These are phyloP conservation scores for Inga oerstediana DNA, from an alignment of 306 rosid species.

Conservation along the genomic window DNA sequence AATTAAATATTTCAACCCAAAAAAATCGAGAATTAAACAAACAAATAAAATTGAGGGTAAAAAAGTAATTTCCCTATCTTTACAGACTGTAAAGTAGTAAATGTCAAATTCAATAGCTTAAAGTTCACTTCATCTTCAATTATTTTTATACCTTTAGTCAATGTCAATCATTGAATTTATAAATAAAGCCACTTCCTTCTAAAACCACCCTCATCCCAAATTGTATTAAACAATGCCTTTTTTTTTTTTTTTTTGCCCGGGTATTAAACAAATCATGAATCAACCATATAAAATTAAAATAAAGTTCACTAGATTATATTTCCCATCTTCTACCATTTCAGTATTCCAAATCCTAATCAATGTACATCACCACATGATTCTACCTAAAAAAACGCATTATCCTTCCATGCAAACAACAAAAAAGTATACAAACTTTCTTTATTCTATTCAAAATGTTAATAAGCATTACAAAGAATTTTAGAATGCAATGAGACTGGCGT, in stretches of 20 bases:
- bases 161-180: conserved; percentile 1
- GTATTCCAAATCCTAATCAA: not conserved
- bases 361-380: not conserved
- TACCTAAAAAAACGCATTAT: not conserved
- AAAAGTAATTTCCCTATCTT: not conserved
- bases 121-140: not conserved
- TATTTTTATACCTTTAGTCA: conserved; percentile 11
- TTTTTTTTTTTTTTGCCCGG: too few species aligned
- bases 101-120: not conserved
- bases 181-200: not conserved
- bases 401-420: not conserved
- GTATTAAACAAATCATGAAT: not conserved
- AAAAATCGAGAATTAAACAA: too few species aligned
- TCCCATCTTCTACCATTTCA: not conserved
- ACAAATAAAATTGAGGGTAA: not conserved
- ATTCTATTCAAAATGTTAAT: not conserved
- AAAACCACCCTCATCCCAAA: not conserved
- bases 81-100: not conserved
- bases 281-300: not conserved
- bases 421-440: not conserved
- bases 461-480: not conserved
- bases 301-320: not conserved
- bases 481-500: not conserved
- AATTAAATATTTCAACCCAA: too few species aligned
- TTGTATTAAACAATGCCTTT: not conserved